A percentile compares a stretch with the other conserved stretches of the same genome.
Conservation (phyloP, 306 rosid genomes). For the Sechiopsis laciniata region DNA sequence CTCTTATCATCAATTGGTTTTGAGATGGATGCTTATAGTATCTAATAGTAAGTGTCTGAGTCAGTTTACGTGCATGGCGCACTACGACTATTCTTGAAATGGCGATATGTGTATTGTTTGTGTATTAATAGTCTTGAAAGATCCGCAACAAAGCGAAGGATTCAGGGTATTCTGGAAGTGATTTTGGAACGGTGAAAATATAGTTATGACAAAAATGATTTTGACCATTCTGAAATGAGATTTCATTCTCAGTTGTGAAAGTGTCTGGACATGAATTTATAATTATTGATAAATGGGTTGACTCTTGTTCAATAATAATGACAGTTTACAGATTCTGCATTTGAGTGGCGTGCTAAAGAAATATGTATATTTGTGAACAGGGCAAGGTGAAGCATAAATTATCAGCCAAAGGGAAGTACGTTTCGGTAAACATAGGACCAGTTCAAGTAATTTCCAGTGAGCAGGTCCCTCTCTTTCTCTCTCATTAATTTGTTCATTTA, state of each 20-base stretch:
- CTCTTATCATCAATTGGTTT: too few relatives aligned
- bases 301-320: background rate
- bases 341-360: background rate
- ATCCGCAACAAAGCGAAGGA: background rate
- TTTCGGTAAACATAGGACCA: conserved; percentile 96
- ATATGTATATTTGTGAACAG: conserved; percentile 31
- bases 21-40: too few relatives aligned
- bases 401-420: conserved; percentile 83
- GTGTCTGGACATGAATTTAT: background rate
- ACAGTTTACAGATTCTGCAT: background rate
- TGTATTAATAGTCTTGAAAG: background rate
- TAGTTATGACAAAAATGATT: too few relatives aligned
- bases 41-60: too few relatives aligned
- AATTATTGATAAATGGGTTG: background rate
- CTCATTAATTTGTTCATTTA: conserved; percentile 19
- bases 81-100: too few relatives aligned
- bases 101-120: background rate
- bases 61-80: too few relatives aligned
- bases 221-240: too few relatives aligned
- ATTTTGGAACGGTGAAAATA: background rate
- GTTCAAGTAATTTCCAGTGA: conserved; percentile 89
- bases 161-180: too few relatives aligned
- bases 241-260: background rate
- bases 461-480: conserved; percentile 55
- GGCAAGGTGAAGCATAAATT: conserved; percentile 81